These are phyloP conservation scores for Naegleria fowleri DNA, from an alignment of 208 protist species.

Conservation along the genomic window DNA sequence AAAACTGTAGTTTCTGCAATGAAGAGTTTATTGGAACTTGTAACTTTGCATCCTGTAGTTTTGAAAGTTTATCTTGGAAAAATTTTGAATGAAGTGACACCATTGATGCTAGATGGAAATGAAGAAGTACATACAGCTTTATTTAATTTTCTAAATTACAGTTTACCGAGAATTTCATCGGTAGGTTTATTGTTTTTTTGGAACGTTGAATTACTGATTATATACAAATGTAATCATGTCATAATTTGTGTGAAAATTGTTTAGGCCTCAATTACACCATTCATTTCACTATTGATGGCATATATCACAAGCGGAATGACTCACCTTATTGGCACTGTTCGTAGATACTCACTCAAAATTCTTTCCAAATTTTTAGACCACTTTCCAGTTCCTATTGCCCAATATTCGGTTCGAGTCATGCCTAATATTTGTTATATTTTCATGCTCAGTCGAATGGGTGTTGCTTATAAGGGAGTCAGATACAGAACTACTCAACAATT, in stretches of 20 bases:
- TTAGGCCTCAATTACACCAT: neutral
- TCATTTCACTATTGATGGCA: neutral
- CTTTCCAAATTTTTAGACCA: neutral
- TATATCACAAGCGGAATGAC: neutral
- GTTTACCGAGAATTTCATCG: neutral
- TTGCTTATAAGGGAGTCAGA: neutral
- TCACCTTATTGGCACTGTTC: neutral
- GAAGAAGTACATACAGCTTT: neutral
- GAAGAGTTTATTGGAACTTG: neutral
- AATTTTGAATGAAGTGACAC: neutral
- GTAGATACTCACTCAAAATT: neutral
- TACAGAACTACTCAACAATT: neutral
- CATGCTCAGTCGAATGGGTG: neutral
- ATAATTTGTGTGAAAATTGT: too few relatives aligned
- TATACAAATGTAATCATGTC: too few relatives aligned
- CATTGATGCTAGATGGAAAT: neutral
- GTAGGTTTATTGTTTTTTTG: neutral
- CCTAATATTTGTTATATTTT: neutral
- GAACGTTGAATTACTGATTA: too few relatives aligned
- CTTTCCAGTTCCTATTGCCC: neutral
- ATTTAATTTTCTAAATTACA: neutral
- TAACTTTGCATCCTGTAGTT: neutral
- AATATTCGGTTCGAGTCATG: neutral
- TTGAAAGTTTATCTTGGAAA: neutral
- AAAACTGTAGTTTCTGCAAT: neutral